A percentile compares a stretch with the other conserved stretches of the same genome.
Conservation (phyloP, 805 yeast species). For the Metschnikowia peoriensis region DNA sequence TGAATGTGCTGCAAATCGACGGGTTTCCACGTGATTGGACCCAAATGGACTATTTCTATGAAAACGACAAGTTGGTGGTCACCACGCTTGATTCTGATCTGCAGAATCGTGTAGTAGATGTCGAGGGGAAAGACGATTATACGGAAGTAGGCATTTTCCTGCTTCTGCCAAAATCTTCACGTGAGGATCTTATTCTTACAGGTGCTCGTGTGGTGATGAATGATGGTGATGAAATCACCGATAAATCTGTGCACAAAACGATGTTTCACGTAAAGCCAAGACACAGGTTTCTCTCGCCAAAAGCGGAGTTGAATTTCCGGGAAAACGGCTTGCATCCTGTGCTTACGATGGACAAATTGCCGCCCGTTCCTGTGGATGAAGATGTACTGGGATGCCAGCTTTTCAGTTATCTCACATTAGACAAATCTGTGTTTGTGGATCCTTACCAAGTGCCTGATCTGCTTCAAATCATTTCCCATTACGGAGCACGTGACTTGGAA, state of each 20-base stretch:
- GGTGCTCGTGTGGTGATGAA: constrained; percentile 35
- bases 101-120: not conserved
- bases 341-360: constrained; percentile 12
- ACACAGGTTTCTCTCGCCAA: constrained; percentile 21
- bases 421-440: constrained; percentile 36
- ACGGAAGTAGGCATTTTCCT: constrained; percentile 40
- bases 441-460: constrained; percentile 33
- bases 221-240: constrained; percentile 11
- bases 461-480: constrained; percentile 23
- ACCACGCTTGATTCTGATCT: constrained; percentile 6
- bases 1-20: not conserved
- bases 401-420: constrained; percentile 32
- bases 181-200: constrained; percentile 35
- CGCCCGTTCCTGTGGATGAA: constrained; percentile 25
- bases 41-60: constrained; percentile 13
- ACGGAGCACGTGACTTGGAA: constrained; percentile 38
- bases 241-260: constrained; percentile 28
- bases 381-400: constrained; percentile 26
- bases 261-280: constrained; percentile 43
- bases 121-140: constrained; percentile 2
- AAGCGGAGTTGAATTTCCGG: constrained; percentile 3
- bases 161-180: constrained; percentile 25
- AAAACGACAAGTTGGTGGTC: constrained; percentile 5
- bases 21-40: constrained; percentile 6
- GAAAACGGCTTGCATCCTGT: constrained; percentile 41